phyloP scores from a whole-genome alignment of 2,329 filamentous ascomycete genomes.

The Exophiala dermatitidis region DNA sequence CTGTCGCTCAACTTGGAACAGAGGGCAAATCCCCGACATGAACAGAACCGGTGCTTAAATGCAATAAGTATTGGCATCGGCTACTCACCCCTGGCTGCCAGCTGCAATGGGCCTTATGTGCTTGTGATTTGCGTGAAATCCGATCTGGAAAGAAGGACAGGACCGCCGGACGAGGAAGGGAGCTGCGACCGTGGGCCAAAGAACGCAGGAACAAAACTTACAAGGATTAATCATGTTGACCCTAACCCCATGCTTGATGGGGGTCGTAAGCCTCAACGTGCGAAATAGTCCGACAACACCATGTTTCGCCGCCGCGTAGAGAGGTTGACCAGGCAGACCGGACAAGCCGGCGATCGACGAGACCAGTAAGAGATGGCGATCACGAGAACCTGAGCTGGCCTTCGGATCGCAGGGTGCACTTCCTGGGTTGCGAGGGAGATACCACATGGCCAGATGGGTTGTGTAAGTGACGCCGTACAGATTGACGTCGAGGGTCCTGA shows the following conservation, averaged over 20 bases:
- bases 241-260: slow-evolving; percentile 47
- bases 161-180: neutral
- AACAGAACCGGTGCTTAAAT: too few species aligned
- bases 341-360: slow-evolving; percentile 53
- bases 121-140: too few species aligned
- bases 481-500: slow-evolving; percentile 55
- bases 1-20: neutral
- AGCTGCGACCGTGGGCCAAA: neutral
- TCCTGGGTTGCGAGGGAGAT: slow-evolving; percentile 46
- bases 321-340: slow-evolving; percentile 37
- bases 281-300: slow-evolving; percentile 59
- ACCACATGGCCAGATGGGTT: slow-evolving; percentile 50
- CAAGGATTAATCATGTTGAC: slow-evolving; percentile 60
- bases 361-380: slow-evolving; percentile 56
- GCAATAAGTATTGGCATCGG: too few species aligned
- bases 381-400: slow-evolving; percentile 31
- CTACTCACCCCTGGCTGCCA: too few species aligned
- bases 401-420: slow-evolving; percentile 34
- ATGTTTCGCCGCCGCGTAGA: slow-evolving; percentile 60
- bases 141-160: too few species aligned
- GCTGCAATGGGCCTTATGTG: too few species aligned
- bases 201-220: neutral
- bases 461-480: slow-evolving; percentile 59
- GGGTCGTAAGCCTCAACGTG: slow-evolving; percentile 45
- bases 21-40: too few species aligned